phyloP scores from a whole-genome alignment of 2,329 filamentous ascomycete species.

The Phaeophleospora eucalypticola region DNA sequence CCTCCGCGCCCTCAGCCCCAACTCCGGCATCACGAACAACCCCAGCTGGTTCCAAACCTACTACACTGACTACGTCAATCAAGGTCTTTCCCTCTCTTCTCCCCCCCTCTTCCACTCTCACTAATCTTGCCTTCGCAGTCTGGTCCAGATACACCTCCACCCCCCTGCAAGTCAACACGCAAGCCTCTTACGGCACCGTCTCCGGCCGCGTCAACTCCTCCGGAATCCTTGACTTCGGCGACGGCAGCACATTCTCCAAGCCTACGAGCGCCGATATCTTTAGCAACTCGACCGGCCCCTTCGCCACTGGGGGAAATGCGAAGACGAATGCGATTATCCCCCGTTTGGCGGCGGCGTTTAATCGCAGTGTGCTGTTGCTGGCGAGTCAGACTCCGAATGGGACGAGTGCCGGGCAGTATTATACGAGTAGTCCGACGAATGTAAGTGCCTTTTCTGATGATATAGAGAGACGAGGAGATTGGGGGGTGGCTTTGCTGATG shows the following conservation, averaged over 20 bases:
- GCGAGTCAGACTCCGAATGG: slow-evolving; percentile 36
- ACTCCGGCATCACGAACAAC: slow-evolving; percentile 45
- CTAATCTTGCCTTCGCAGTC: slow-evolving; percentile 29
- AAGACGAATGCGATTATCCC: slow-evolving; percentile 60
- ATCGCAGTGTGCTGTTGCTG: slow-evolving; percentile 63
- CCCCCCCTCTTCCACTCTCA: not conserved
- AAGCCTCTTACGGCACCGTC: slow-evolving; percentile 51
- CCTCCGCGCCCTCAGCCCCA: slow-evolving; percentile 43
- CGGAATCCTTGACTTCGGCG: slow-evolving; percentile 41
- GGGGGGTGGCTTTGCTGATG: slow-evolving; percentile 8
- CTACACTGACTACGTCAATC: slow-evolving; percentile 50
- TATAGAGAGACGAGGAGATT: not conserved
- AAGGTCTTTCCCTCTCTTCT: slow-evolving; percentile 15
- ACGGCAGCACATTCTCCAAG: slow-evolving; percentile 49
- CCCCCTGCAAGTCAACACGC: slow-evolving; percentile 59
- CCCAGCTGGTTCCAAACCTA: slow-evolving; percentile 48
- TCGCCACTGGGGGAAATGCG: slow-evolving; percentile 43
- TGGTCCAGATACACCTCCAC: slow-evolving; percentile 46
- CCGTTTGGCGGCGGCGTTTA: slow-evolving; percentile 70
- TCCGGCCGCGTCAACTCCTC: slow-evolving; percentile 39
- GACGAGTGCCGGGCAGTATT: slow-evolving; percentile 27
- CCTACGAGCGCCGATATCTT: slow-evolving; percentile 63
- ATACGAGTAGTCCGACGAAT: slow-evolving; percentile 28
- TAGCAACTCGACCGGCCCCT: slow-evolving; percentile 61
- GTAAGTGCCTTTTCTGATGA: slow-evolving; percentile 20